A percentile compares a stretch with the other conserved stretches of the same genome.
Evolutionary conservation across 768 basidiomycete species (phyloP).

Genomic region (Kwoniella dendrophila): DNA sequence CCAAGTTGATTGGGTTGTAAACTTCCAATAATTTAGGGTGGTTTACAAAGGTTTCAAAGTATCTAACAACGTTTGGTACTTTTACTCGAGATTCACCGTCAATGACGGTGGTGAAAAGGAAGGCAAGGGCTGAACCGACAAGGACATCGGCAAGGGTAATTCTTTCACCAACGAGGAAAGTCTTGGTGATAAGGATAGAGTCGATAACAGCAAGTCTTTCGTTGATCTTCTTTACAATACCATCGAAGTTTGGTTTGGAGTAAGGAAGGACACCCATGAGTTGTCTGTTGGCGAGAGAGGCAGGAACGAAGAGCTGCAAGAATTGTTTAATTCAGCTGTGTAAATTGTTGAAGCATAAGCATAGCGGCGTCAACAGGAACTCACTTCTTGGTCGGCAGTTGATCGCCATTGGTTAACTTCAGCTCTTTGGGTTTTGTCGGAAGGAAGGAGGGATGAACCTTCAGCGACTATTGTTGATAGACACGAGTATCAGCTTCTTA

Average conservation of each 20-base stretch:
- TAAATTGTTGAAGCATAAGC: background rate
- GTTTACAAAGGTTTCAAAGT: constrained; percentile 82
- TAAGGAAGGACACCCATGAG: constrained; percentile 64
- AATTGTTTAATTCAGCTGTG: background rate
- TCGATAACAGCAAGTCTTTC: constrained; percentile 71
- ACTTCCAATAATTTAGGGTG: constrained; percentile 73
- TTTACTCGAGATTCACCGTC: constrained; percentile 70
- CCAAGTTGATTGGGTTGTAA: constrained; percentile 65
- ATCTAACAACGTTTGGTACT: constrained; percentile 76
- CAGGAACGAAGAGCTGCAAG: constrained; percentile 55
- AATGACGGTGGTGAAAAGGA: constrained; percentile 62
- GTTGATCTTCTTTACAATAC: constrained; percentile 53
- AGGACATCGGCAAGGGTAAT: constrained; percentile 88
- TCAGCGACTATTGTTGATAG: constrained; percentile 67
- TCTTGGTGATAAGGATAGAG: constrained; percentile 71
- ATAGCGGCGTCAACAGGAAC: background rate
- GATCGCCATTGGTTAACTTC: constrained; percentile 83
- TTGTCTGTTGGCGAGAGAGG: constrained; percentile 59
- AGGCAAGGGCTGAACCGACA: constrained; percentile 66
- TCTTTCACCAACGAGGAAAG: constrained; percentile 90
- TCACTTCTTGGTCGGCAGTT: constrained; percentile 71
- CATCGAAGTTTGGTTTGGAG: constrained; percentile 66
- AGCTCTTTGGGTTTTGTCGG: constrained; percentile 67
- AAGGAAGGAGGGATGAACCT: constrained; percentile 74
- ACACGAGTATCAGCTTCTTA: background rate